These are phyloP conservation scores for Phytophthora macrochlamydospora DNA, from an alignment of 352 stramenopile genomes.

Conservation along the genomic window DNA sequence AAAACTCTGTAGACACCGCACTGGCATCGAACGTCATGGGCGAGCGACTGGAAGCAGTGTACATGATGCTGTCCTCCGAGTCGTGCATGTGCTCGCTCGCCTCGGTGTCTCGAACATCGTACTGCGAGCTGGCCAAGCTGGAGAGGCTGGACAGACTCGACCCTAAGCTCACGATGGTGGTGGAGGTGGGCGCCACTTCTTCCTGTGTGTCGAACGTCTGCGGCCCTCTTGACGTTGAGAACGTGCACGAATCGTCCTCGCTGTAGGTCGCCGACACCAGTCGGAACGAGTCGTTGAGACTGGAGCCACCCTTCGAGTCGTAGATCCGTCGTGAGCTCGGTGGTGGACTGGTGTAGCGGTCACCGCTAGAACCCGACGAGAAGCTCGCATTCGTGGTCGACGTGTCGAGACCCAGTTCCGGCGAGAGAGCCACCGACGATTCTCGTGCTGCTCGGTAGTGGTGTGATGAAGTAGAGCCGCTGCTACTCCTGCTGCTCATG, in stretches of 20 bases:
- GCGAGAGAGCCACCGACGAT: conserved; percentile 7
- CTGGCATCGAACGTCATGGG: conserved; percentile 39
- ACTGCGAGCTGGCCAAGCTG: conserved; percentile 27
- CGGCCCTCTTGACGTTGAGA: conserved; percentile 1
- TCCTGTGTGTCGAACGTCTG: no score
- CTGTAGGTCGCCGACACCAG: conserved; percentile 17
- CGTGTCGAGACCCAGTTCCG: conserved; percentile 23
- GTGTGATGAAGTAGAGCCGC: neutral
- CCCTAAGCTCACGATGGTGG: conserved; percentile 29
- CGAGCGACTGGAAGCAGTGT: conserved; percentile 28
- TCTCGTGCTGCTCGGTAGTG: conserved; percentile 12
- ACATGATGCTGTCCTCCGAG: conserved; percentile 28
- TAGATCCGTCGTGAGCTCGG: conserved; percentile 1
- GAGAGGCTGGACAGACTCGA: conserved; percentile 36
- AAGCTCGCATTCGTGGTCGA: conserved; percentile 33
- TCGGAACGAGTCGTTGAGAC: conserved; percentile 9
- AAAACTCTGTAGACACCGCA: conserved; percentile 12
- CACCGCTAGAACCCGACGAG: conserved; percentile 34
- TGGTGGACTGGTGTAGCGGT: conserved; percentile 6
- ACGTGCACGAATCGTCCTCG: conserved; percentile 11
- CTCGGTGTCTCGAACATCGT: conserved; percentile 35
- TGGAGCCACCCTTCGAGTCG: conserved; percentile 13
- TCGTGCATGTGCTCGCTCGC: conserved; percentile 43
- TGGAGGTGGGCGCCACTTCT: conserved; percentile 4
- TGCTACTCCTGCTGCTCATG: neutral